Base-by-base conservation (phyloP, 441 rosid species). In the Populus trichocarpa region DNA sequence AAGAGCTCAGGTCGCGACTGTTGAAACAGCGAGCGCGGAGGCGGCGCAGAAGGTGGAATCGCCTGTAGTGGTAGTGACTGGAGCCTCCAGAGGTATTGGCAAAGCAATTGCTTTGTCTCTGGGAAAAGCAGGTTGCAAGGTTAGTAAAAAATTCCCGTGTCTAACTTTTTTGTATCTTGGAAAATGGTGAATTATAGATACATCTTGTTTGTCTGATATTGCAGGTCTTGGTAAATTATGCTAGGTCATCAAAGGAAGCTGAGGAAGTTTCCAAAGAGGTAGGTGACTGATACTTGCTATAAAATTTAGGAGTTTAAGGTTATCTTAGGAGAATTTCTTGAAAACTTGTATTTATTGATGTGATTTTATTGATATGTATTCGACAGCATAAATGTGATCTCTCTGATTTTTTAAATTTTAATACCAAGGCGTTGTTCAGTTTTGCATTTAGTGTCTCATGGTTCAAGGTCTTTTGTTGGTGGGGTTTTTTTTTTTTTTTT, bases 11-110 rank as follows among this genome's bases (percentile, higher is more conserved):
- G 87, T 87, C 77, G 89, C 89, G 4, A 82, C 91, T 42, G 77
- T 71, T 71, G 94, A 89, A 81, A 84, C 85, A 67, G 35, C 70
- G 35, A 25, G 16, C 33, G 70, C 32, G 70, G 35, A 14, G 38
- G 70, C 18, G 35, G 22, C 80, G 70, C 81, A 74, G 61, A 83
- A 82, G 69, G 87, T 87, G 72, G 93, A 89, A 80, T 81, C 94
- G 78, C 95, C 95, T 0, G 95, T 90, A 28, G 97, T 81, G 32
- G 77, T 92, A 38, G 90, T 92, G 71, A 89, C 93, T 7, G 97
- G 95, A 84, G 97, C 95, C 42, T 92, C 97, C 22, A 87, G 95
- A 86, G 97, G 97, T 66, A 92, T 92, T 82, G 91, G 97, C 33
- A 92, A 75, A 86, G 92, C 95, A 38, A 80, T 92, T 82, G 97